Base-by-base conservation (phyloP, 345 rosid genomes). In the Brassica juncea region DNA sequence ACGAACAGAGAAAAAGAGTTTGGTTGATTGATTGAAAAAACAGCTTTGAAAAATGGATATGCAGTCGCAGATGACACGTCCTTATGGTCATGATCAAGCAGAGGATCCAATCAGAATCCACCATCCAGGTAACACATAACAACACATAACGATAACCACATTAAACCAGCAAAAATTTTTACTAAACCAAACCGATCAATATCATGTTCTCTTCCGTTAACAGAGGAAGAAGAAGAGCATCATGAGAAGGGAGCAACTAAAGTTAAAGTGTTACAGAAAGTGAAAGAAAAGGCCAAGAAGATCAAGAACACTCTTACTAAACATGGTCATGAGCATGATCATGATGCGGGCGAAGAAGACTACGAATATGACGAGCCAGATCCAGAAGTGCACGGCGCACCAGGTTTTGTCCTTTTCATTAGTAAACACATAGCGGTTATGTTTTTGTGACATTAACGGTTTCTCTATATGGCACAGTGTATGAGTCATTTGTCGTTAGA, bases 211-310 rank as follows among this genome's bases (percentile, higher is more conserved):
- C 49, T 21, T 34, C 1, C 23, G 39, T 4, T n/a, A 62, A 62
- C 82, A 80, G 92, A 75, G 28, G 89, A 84, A 83, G 86, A 84
- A 83, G 86, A 85, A 63, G 87, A 85, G 59, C 82, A 87, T 57
- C 86, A 81, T 8, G 85, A 81, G 27, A 93, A 84, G 63, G 89
- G 87, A 82, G 82, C 91, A 4, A 55, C 82, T 42, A 78, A 74
- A 55, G 92, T 91, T 42, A 78, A 74, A 55, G 92, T 91, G 64
- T n/a, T 95, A 71, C 86, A 81, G 85, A 91, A 88, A 79, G 93
- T 89, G 74, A 95, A 89, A 65, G 92, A 82, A 4, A 92, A 87
- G 78, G 97, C 97, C 2, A 91, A 77, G 87, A 90, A 87, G 84
- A 84, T 94, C 28, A 94, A 88, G 84, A 87, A 89, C 85, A 84